These are phyloP conservation scores for Talaromyces sp. DNA, from an alignment of 2,329 filamentous ascomycete species.

Conservation along the genomic window DNA sequence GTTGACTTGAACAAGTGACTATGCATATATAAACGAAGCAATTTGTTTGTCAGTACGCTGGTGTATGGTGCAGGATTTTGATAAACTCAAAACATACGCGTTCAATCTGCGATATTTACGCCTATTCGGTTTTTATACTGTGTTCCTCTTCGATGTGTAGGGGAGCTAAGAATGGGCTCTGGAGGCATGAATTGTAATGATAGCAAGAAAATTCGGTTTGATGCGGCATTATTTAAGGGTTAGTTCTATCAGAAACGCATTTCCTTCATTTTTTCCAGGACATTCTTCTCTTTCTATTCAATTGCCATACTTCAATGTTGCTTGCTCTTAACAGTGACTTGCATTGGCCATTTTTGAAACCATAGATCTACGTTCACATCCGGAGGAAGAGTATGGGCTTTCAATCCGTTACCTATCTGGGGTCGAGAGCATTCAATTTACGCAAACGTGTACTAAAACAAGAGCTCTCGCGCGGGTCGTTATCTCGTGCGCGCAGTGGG, in stretches of 20 bases:
- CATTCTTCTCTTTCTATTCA: too few relatives aligned
- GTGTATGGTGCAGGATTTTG: not conserved
- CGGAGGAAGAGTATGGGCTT: too few relatives aligned
- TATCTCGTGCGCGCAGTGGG: too few relatives aligned
- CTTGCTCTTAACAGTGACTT: too few relatives aligned
- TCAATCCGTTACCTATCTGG: too few relatives aligned
- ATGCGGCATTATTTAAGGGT: not conserved
- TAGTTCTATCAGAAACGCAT: not conserved
- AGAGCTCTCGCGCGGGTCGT: too few relatives aligned
- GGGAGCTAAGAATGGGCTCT: not conserved
- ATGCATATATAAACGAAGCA: not conserved
- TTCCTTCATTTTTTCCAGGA: not conserved
- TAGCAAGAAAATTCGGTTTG: slow-evolving; percentile 9
- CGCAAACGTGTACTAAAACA: too few relatives aligned
- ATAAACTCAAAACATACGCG: not conserved
- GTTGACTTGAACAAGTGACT: slow-evolving; percentile 61
- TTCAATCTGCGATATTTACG: not conserved
- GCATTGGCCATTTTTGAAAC: too few relatives aligned
- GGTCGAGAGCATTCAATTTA: too few relatives aligned
- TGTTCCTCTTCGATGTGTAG: not conserved
- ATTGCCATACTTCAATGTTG: too few relatives aligned
- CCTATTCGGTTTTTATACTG: not conserved
- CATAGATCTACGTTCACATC: too few relatives aligned
- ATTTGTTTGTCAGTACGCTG: not conserved
- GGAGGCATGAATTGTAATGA: slow-evolving; percentile 9